Evolutionary conservation across 352 stramenopile species (phyloP), one percentile per base, ranked within the genome.

Genomic region (Globisporangium echinulatum): DNA sequence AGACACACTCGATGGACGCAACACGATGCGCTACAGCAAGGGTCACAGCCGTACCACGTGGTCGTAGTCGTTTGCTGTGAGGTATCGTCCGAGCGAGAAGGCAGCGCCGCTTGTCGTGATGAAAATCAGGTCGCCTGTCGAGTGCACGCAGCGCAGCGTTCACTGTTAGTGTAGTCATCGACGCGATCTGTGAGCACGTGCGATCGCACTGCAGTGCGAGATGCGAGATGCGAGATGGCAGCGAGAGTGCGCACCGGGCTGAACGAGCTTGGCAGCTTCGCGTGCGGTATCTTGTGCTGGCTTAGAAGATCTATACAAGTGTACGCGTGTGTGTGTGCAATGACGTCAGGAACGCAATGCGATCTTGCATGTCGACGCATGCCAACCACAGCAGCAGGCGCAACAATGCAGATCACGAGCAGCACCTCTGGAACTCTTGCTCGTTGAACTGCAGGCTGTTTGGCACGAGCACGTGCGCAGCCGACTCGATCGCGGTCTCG

Each of bases 401-500:
- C 25, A 3, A 33, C 25, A 33, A 1, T 3, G 25, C 0, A 33
- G 25, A 33, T 33, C 25, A 33, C 25, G 25, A 33, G 25, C 25
- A 33, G n/a, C 25, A 91, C 81, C 72, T 62, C 59, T 91, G 74
- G 54, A 91, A 89, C 58, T 91, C 82, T 40, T 86, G 67, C 56
- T 87, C 75, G 59, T 88, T 86, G 56, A 89, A 87, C 61, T 85
- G 82, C 42, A 91, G 58, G 51, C 75, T 88, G 54, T 91, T 91
- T 42, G 82, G 82, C 37, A 77, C 74, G 14, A 91, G 62, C 11
- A 91, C 63, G 57, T 85, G 72, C 50, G 68, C 67, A 2, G 75
- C 75, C 17, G 71, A 71, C 25, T 71, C 65, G 38, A 77, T 68
- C 38, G 88, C 63, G 53, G 66, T 61, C 4, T 56, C 63, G 48